Evolutionary conservation across 2,329 filamentous ascomycete species (phyloP).

Genomic region (Verticillium isaacii): DNA sequence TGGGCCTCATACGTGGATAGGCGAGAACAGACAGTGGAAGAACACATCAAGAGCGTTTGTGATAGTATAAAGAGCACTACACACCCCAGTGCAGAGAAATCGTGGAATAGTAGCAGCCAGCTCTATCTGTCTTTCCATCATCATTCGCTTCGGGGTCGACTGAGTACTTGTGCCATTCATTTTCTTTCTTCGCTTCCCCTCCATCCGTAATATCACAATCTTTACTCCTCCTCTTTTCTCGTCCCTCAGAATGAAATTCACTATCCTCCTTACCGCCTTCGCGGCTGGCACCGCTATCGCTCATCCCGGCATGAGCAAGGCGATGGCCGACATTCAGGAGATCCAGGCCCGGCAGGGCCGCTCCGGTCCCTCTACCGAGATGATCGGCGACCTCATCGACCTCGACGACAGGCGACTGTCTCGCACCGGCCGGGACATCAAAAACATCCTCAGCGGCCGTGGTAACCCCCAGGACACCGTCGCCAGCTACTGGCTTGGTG

Average conservation of each 20-base stretch:
- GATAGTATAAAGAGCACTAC: background rate
- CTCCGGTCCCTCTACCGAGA: conserved; percentile 11
- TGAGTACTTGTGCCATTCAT: background rate
- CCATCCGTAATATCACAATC: background rate
- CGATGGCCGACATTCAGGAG: conserved; percentile 12
- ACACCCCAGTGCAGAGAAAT: background rate
- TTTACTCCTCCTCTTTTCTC: background rate
- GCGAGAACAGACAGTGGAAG: background rate
- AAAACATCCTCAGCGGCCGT: conserved; percentile 26
- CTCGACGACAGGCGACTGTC: conserved; percentile 25
- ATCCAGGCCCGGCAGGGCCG: conserved; percentile 9
- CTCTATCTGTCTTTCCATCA: background rate
- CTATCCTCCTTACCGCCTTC: conserved; percentile 3
- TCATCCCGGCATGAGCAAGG: conserved; percentile 18
- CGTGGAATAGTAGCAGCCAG: background rate
- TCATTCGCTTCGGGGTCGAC: background rate
- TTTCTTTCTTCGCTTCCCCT: background rate
- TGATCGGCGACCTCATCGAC: conserved; percentile 32
- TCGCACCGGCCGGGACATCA: conserved; percentile 29
- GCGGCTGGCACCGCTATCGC: conserved; percentile 6
- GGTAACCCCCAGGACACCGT: conserved; percentile 18
- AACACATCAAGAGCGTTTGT: background rate
- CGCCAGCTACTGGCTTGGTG: conserved; percentile 5
- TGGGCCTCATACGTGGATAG: background rate
- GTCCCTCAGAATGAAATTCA: conserved; percentile 8